Base-by-base conservation (phyloP, 208 protist species). In the Trypanosoma platydactyli region DNA sequence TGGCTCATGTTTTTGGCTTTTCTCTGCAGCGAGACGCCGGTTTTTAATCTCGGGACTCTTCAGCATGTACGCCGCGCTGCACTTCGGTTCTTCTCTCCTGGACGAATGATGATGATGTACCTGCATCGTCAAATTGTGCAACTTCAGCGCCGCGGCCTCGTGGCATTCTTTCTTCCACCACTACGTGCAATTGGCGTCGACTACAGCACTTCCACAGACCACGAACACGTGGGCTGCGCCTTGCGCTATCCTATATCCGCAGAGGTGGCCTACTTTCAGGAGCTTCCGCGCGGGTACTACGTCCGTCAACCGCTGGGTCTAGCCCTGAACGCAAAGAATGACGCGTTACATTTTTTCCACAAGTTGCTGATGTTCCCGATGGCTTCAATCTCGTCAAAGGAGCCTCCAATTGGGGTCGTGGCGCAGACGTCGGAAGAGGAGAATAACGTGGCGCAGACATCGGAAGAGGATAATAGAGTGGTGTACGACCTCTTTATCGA, bases 151-250 rank as follows among this genome's bases (percentile, higher is more conserved):
- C 35, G 79, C 63, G 86, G 78, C 4, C 76, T 89, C 29, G 64
- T 68, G 25, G 79, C 82, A 24, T 88, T 92, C 59, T 86, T 89
- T 44, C 64, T 88, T 4, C 86, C 86, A 0, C 74, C 77, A 16
- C 64, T 92, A 22, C 83, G 86, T 7, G 86, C 86, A n/a, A 82
- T 89, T 49, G 86, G 80, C 1, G 68, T 92, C 3, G 86, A 92
- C 67, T 70, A 79, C 49, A 63, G 71, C 52, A 83, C 72, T n/a
- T 66, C 61, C 9, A 68, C 66, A 13, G 61, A 66, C 27, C 27
- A 67, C 15, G 51, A 67, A 40, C 64, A 73, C 44, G 52, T 86
- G 16, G 71, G 72, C 60, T 74, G 42, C 46, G 71, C 71, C 5
- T 18, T 79, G 45, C 56, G 62, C 38, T 82, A 75, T 40, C 68